Percentiles rank a stretch among this genome's conserved stretches.
Conservation (phyloP, 179 eudicot genomes). For the Drosera spatulata region DNA sequence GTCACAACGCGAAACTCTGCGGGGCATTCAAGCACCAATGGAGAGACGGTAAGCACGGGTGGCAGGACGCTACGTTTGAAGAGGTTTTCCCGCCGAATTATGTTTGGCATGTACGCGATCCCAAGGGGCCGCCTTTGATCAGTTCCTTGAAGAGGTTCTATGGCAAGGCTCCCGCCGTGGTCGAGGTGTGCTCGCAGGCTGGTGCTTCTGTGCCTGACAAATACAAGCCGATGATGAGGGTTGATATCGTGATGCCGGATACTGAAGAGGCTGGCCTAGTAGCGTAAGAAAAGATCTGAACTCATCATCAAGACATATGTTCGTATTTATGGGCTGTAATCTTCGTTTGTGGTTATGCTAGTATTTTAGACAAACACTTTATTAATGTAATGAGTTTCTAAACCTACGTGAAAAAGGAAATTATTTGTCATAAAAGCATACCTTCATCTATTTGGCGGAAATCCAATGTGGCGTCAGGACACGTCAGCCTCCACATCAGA, state of each 20-base stretch:
- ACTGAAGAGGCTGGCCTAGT: constrained; percentile 64
- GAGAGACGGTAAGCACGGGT: constrained; percentile 99
- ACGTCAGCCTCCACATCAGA: constrained; percentile 12
- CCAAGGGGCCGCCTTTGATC: constrained; percentile 59
- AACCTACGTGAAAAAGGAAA: too few relatives aligned
- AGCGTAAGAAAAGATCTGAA: too few relatives aligned
- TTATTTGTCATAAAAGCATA: too few relatives aligned
- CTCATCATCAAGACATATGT: too few relatives aligned
- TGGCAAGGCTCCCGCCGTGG: constrained; percentile 89
- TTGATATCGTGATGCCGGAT: constrained; percentile 84
- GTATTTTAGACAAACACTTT: too few relatives aligned
- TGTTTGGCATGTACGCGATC: constrained; percentile 86
- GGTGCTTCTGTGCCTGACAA: constrained; percentile 68
- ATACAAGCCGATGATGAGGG: constrained; percentile 88
- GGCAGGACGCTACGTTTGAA: constrained; percentile 83
- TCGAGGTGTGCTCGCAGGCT: constrained; percentile 83
- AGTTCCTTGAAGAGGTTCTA: constrained; percentile 58
- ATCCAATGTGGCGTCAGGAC: background rate
- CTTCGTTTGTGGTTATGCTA: too few relatives aligned
- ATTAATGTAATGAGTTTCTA: too few relatives aligned
- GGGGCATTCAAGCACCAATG: constrained; percentile 97
- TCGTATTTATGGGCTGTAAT: too few relatives aligned
- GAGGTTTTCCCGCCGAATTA: constrained; percentile 94
- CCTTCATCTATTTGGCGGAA: too few relatives aligned
- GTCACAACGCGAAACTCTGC: constrained; percentile 88